Conservation (phyloP, 768 basidiomycete genomes). For the Podaxis rugospora region DNA sequence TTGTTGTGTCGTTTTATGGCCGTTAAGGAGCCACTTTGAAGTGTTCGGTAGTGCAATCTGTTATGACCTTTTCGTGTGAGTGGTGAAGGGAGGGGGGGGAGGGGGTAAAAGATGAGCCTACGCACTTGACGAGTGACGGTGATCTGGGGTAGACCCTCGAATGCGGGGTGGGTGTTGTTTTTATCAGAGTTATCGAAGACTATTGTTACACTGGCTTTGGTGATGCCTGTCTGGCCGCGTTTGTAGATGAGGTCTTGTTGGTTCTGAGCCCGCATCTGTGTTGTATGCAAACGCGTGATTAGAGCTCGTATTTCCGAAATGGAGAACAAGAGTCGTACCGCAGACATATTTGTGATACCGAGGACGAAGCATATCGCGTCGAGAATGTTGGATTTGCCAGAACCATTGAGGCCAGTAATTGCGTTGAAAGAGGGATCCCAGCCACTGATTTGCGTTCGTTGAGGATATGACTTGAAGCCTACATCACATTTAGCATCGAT, state of each 20-base stretch:
- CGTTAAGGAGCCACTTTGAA: conserved; percentile 93
- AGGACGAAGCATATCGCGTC: conserved; percentile 99
- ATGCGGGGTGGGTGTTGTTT: conserved; percentile 76
- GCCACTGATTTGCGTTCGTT: conserved; percentile 90
- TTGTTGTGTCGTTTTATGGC: conserved; percentile 87
- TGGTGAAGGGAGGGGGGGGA: not conserved
- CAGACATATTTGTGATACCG: conserved; percentile 96
- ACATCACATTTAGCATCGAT: not conserved
- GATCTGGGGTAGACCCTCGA: conserved; percentile 79
- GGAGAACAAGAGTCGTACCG: conserved; percentile 41
- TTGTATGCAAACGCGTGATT: conserved; percentile 8
- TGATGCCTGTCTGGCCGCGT: conserved; percentile 94
- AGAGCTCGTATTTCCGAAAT: not conserved
- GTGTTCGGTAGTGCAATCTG: conserved; percentile 92
- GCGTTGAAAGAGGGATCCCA: conserved; percentile 99
- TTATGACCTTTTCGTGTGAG: not conserved
- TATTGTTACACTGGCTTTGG: conserved; percentile 96
- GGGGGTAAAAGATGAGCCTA: not conserved
- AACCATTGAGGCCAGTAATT: conserved; percentile 93
- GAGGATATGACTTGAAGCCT: conserved; percentile 99
- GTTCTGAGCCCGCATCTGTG: conserved; percentile 89
- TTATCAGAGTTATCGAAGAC: conserved; percentile 97
- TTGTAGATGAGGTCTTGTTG: conserved; percentile 99
- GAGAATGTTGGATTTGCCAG: conserved; percentile 98
- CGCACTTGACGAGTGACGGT: conserved; percentile 93